Conservation (phyloP, 331 rosid species). For the Prunus yedoensis region DNA sequence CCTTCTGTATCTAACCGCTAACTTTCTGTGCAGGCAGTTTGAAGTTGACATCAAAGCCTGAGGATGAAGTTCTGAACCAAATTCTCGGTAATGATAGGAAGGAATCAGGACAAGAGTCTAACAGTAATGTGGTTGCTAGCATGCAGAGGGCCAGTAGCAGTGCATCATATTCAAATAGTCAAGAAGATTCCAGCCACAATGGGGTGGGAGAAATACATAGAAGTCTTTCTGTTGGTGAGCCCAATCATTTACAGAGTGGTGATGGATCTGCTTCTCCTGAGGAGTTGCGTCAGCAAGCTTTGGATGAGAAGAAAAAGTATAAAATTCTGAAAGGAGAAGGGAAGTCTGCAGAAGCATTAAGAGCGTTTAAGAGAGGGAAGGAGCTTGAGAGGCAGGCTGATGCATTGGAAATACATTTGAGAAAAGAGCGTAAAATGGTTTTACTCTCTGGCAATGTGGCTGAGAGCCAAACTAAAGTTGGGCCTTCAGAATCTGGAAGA, state of each 20-base stretch:
- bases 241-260: slow-evolving; percentile 39
- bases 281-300: slow-evolving; percentile 79
- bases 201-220: slow-evolving; percentile 43
- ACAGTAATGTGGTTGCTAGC: slow-evolving; percentile 34
- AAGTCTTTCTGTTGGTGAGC: slow-evolving; percentile 39
- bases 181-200: slow-evolving; percentile 30
- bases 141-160: slow-evolving; percentile 32
- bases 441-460: slow-evolving; percentile 42
- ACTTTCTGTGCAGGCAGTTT: slow-evolving; percentile 52
- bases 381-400: slow-evolving; percentile 98
- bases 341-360: slow-evolving; percentile 77
- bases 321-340: slow-evolving; percentile 83
- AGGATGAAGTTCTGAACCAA: slow-evolving; percentile 65
- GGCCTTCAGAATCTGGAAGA: slow-evolving; percentile 44
- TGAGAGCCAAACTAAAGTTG: slow-evolving; percentile 39
- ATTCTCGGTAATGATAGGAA: slow-evolving; percentile 56
- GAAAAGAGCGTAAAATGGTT: slow-evolving; percentile 64
- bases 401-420: slow-evolving; percentile 68
- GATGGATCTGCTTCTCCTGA: slow-evolving; percentile 67
- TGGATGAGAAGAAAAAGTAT: slow-evolving; percentile 78
- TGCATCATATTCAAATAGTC: slow-evolving; percentile 48
- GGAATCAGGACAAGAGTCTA: slow-evolving; percentile 47
- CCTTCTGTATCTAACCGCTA: slow-evolving; percentile 1
- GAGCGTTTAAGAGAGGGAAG: slow-evolving; percentile 90
- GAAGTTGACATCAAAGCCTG: slow-evolving; percentile 52